Base-by-base conservation (phyloP, 345 rosid genomes). In the Camelina sativa region DNA sequence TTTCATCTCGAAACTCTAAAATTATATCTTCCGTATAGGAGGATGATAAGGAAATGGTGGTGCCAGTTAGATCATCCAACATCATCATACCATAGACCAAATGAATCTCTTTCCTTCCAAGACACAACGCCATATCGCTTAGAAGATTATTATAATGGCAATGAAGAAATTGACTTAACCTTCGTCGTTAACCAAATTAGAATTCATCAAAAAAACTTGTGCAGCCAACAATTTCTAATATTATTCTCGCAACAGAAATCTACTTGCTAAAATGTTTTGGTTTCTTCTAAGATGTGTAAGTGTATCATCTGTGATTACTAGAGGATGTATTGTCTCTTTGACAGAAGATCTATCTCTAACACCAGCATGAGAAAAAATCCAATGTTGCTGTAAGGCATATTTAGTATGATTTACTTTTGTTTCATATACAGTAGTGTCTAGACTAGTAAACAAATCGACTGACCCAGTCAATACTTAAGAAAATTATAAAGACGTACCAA, bases 401-500 rank as follows among this genome's bases (percentile, higher is more conserved):
- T 47, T 7, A 47, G 10, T 8, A 47, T 16, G 20, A 16, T 47
- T 46, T 47, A 47, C 52, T 47, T n/a, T 47, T 47, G 52, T 47
- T 47, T 47, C 51, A 47, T 19, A 4, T 5, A 4, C 17, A 17
- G 17, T 17, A 17, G 17, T 17, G 20, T 16, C 8, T 7, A 7
- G 11, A 48, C 22, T 48, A n/a, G 9, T 10, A 11, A 35, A 59
- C n/a, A 59, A 59, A 59, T 35, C 17, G 6, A 37, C 25, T 35
- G 44, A 11, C 46, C 28, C 7, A 28, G 64, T 60, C 65, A 60
- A 60, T 20, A 11, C 7, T 11, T 19, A 5, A 11, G 28, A 35
- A 34, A 35, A 4, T 35, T 41, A 40, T 8, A 11, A 41, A 62
- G 67, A 62, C 63, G 23, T 58, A 59, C 64, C 16, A 37, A 17